These are phyloP conservation scores for Meripilus lineatus DNA, from an alignment of 1,284 basidiomycete species.

Conservation along the genomic window DNA sequence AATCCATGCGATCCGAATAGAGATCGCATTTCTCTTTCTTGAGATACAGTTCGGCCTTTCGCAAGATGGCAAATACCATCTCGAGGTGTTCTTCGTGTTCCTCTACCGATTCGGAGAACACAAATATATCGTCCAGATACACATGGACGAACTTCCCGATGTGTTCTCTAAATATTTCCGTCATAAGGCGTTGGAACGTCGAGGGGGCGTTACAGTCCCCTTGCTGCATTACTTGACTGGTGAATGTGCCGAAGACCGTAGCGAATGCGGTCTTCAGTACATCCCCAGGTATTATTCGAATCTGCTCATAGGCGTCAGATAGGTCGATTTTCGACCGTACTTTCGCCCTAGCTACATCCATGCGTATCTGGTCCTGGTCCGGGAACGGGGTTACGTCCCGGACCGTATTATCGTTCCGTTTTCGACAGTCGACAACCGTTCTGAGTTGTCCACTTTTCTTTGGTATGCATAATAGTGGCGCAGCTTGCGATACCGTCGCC, in stretches of 20 bases:
- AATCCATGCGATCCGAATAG: too few relatives aligned
- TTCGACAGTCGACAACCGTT: slow-evolving; percentile 19
- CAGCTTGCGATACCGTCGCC: slow-evolving; percentile 10
- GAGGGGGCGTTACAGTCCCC: slow-evolving; percentile 32
- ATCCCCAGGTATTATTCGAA: slow-evolving; percentile 14
- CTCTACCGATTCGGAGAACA: too few relatives aligned
- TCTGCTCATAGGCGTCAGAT: slow-evolving; percentile 23
- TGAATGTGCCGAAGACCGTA: slow-evolving; percentile 19
- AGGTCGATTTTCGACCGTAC: slow-evolving; percentile 26
- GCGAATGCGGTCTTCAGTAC: slow-evolving; percentile 20
- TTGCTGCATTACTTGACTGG: slow-evolving; percentile 27
- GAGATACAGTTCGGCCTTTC: slow-evolving; percentile 18
- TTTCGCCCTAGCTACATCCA: slow-evolving; percentile 18
- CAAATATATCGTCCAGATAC: too few relatives aligned
- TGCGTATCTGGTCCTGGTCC: too few relatives aligned
- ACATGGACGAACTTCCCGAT: slow-evolving; percentile 26
- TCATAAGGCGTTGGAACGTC: slow-evolving; percentile 29
- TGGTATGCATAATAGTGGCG: slow-evolving; percentile 18
- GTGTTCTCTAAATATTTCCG: slow-evolving; percentile 23
- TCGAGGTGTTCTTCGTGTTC: slow-evolving; percentile 25
- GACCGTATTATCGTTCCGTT: slow-evolving; percentile 25
- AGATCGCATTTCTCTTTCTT: too few relatives aligned
- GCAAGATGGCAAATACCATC: slow-evolving; percentile 19
- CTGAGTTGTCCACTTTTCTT: slow-evolving; percentile 20
- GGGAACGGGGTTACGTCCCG: slow-evolving; percentile 27